Evolutionary conservation across 768 basidiomycete genomes (phyloP), one percentile per base, ranked within the genome.

Genomic region (Hebeloma cylindrosporum): DNA sequence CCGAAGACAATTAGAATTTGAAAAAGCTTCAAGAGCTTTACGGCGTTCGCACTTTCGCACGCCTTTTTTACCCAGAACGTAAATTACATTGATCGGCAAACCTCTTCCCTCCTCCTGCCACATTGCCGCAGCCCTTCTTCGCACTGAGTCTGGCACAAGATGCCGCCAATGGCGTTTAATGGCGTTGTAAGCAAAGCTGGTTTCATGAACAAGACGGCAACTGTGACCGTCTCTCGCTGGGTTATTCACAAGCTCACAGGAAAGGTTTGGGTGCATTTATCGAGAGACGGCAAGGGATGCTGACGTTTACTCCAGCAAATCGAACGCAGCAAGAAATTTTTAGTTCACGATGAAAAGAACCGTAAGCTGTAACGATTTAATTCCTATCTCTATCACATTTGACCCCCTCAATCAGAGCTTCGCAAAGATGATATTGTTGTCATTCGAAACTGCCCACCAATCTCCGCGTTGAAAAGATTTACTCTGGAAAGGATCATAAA

Each of bases 141-240:
- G 13, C 10, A n/a, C n/a, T n/a, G n/a, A n/a, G n/a, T n/a, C n/a
- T n/a, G 36, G 28, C 28, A 41, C 40, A 60, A 44, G 41, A 90
- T 90, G 88, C 83, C 87, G 26, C 88, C 89, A 20, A 83, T 90
- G 80, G 67, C 81, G 11, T 77, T 92, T 52, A 73, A 73, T 17
- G 89, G 89, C 13, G 56, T 81, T 28, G 90, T 92, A 14, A 85
- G 87, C 23, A 91, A 88, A 63, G 84, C 78, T 16, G 88, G 90
- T 7, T 79, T 73, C 53, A 92, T 92, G 88, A 72, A 82, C 43
- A 91, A 90, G 61, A 92, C 89, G 0, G 89, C 77, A 10, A 92
- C 90, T 0, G 88, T 92, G 36, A 83, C 85, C 0, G 88, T 92
- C 6, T 81, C 84, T 17, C 78, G 89, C 45, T 80, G 74, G 71